These are phyloP conservation scores for Crotalaria pallida DNA, from an alignment of 306 rosid species.

Conservation along the genomic window DNA sequence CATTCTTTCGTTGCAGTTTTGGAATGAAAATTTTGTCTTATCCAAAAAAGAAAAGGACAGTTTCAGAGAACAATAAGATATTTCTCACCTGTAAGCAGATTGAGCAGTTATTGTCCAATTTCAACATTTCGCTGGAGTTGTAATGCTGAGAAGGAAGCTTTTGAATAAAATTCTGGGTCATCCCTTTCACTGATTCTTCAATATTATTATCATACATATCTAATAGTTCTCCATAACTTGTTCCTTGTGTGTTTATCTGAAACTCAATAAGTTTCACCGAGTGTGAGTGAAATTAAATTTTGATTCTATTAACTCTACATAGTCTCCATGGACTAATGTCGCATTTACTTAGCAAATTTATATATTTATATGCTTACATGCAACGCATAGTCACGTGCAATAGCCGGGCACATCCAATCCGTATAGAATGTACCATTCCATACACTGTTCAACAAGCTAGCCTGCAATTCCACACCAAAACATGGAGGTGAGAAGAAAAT, in stretches of 20 bases:
- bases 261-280: not conserved
- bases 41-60: too few species aligned
- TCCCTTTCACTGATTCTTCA: constrained; percentile 13
- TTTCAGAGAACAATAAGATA: not conserved
- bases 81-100: constrained; percentile 42
- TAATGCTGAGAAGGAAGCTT: constrained; percentile 29
- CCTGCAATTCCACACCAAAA: constrained; percentile 29
- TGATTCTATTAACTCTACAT: not conserved
- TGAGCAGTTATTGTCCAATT: constrained; percentile 27
- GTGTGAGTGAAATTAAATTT: not conserved
- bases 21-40: too few species aligned
- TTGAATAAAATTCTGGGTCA: constrained; percentile 19
- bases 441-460: constrained; percentile 25
- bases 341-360: not conserved
- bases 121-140: constrained; percentile 5
- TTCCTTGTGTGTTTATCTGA: constrained; percentile 30
- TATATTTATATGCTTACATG: constrained; percentile 17
- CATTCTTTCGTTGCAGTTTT: too few species aligned
- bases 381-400: constrained; percentile 25
- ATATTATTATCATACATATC: constrained; percentile 25
- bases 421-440: constrained; percentile 31
- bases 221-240: constrained; percentile 23
- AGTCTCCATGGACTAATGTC: not conserved
- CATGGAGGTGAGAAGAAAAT: not conserved
- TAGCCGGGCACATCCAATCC: constrained; percentile 40